Evolutionary conservation across 768 basidiomycete species (phyloP), one percentile per base, ranked within the genome.

Genomic region (Boletus bicolor): DNA sequence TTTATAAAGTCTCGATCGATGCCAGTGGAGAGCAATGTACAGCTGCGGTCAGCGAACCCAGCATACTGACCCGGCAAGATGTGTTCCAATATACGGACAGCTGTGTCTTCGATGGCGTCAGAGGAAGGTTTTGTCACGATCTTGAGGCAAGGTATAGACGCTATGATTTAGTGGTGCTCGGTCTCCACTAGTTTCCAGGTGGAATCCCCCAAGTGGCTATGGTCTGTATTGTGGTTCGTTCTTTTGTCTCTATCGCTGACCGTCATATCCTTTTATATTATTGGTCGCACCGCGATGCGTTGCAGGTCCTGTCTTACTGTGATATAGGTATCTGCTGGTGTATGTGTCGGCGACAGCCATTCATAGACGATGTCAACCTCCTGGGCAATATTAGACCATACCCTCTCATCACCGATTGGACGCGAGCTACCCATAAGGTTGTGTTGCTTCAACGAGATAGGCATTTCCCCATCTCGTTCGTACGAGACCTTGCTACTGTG

Each of bases 1-100:
- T 65, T 17, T 57, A 61, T n/a, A 67, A 64, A 39, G 49, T 67
- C 45, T 38, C 64, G 3, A 32, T 66, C 8, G 64, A 65, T 21
- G 64, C 55, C 21, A 65, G 64, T 9, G 61, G 51, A 26, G 58
- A 63, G 15, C 39, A 39, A 3, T 58, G 62, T 28, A 58, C 47
- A 5, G 54, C 53, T 3, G 43, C 44, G 26, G 43, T 58, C 51
- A 58, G 64, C 48, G 53, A 66, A 38, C 46, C 56, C 38, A 57
- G 44, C 30, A 35, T 15, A n/a, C 28, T 67, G 21, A 35, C 41
- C 12, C 17, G 49, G 19, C 39, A 55, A 28, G 56, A 64, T 39
- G 24, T 42, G 14, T 49, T 53, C 38, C 53, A 46, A n/a, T 50
- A 53, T 15, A 24, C 32, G 10, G 11, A 44, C 21, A 41, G 34